Percentiles rank a stretch among this genome's conserved stretches.
These are phyloP conservation scores for Chlorella sp. DNA, from an alignment of 139 green algal genomes.

Conservation along the genomic window DNA sequence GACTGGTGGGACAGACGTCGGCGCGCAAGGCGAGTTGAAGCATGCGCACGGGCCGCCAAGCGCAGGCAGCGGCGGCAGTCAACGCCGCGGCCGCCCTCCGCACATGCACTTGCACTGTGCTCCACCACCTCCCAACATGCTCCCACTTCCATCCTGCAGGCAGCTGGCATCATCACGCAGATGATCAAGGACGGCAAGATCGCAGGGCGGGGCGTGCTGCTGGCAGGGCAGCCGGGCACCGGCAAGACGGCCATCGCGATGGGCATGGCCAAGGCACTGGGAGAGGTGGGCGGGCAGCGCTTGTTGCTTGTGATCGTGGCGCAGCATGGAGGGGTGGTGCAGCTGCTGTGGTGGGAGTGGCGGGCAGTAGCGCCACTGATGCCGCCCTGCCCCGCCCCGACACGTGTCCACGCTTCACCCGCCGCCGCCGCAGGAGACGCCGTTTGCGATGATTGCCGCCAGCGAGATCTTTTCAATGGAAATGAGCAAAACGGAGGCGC, in stretches of 20 bases:
- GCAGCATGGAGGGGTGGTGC: no score
- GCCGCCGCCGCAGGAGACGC: slow-evolving; percentile 98
- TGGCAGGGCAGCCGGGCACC: slow-evolving; percentile 95
- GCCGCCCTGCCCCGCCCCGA: no score
- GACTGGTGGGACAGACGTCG: slow-evolving; percentile 93
- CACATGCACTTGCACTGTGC: background rate
- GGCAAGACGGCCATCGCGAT: slow-evolving; percentile 98
- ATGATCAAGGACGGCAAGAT: slow-evolving; percentile 98
- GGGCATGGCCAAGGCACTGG: slow-evolving; percentile 95
- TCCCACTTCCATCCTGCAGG: slow-evolving; percentile 56
- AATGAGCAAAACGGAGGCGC: slow-evolving; percentile 98
- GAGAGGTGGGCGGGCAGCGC: no score
- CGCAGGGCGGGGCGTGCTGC: slow-evolving; percentile 90
- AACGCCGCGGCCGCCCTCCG: background rate
- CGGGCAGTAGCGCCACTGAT: no score
- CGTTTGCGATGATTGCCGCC: slow-evolving; percentile 97
- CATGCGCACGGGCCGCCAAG: background rate
- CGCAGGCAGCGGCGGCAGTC: background rate
- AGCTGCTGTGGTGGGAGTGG: no score
- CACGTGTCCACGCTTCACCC: no score
- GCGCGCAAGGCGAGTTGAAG: slow-evolving; percentile 80
- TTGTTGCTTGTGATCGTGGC: no score
- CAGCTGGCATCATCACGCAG: slow-evolving; percentile 91
- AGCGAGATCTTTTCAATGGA: slow-evolving; percentile 98
- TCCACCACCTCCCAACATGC: background rate